Percentiles rank a stretch among this genome's conserved stretches.
These are phyloP conservation scores for Nakazawaea wyomingensis DNA, from an alignment of 805 yeast species.

Conservation along the genomic window DNA sequence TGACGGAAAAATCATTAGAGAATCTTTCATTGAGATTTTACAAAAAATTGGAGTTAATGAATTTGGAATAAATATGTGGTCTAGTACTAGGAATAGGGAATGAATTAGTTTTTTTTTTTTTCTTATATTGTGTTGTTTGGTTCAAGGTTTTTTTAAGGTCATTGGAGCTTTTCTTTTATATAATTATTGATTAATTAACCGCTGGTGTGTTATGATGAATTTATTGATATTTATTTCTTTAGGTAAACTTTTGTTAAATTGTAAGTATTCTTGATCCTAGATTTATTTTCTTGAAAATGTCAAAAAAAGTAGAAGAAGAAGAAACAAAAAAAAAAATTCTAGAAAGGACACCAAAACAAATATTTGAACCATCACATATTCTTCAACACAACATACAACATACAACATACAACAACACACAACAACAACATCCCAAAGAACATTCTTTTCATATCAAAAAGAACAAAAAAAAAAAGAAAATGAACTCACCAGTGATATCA, in stretches of 20 bases:
- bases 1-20: conserved; percentile 6
- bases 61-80: conserved; percentile 73
- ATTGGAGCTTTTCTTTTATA: too few species aligned
- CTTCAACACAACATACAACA: background rate
- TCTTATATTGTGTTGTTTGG: background rate
- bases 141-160: too few species aligned
- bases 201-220: too few species aligned
- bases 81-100: conserved; percentile 79
- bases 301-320: too few species aligned
- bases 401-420: background rate
- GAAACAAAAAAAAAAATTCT: background rate
- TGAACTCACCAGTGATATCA: background rate
- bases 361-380: background rate
- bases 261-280: too few species aligned
- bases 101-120: conserved; percentile 22
- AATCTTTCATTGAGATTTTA: conserved; percentile 28
- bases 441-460: too few species aligned
- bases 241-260: too few species aligned
- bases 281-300: too few species aligned
- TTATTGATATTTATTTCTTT: too few species aligned
- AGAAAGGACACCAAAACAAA: background rate
- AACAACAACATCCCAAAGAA: background rate
- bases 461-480: background rate
- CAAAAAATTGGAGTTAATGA: conserved; percentile 52
- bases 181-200: too few species aligned